A percentile compares a stretch with the other conserved stretches of the same genome.
phyloP scores from a whole-genome alignment of 352 stramenopile species.

The Thalassiosira livingstoniorum region DNA sequence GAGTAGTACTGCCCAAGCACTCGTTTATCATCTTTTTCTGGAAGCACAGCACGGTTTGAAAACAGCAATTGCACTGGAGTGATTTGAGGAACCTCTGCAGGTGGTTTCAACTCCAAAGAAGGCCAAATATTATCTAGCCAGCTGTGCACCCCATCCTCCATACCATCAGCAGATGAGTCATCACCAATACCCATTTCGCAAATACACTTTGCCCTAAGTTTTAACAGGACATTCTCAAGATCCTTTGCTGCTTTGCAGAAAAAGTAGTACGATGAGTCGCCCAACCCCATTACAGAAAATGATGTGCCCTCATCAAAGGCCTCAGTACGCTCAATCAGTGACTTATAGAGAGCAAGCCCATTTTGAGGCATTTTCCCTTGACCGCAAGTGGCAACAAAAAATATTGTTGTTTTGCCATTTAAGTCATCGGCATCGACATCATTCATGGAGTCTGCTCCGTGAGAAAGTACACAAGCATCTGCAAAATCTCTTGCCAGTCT shows the following conservation, averaged over 20 bases:
- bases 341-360: constrained; percentile 64
- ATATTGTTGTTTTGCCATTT: constrained; percentile 68
- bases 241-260: constrained; percentile 74
- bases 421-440: constrained; percentile 74
- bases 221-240: constrained; percentile 63
- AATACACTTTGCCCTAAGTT: constrained; percentile 66
- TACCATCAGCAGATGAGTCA: constrained; percentile 65
- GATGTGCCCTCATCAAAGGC: constrained; percentile 65
- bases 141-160: constrained; percentile 67
- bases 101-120: constrained; percentile 55
- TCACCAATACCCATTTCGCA: constrained; percentile 63
- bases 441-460: constrained; percentile 66
- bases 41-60: constrained; percentile 62
- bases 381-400: constrained; percentile 75
- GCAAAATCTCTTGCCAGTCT: constrained; percentile 69
- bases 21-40: constrained; percentile 52
- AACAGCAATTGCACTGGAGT: constrained; percentile 60
- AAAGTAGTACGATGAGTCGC: constrained; percentile 78
- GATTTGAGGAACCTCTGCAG: constrained; percentile 75
- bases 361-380: constrained; percentile 73
- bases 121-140: constrained; percentile 74
- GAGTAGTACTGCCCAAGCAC: constrained; percentile 57
- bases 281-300: constrained; percentile 71
- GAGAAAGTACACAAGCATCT: constrained; percentile 67
- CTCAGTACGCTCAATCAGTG: constrained; percentile 57